Base-by-base conservation (phyloP, 129 eudicot genomes). In the Helichrysum umbraculigerum region DNA sequence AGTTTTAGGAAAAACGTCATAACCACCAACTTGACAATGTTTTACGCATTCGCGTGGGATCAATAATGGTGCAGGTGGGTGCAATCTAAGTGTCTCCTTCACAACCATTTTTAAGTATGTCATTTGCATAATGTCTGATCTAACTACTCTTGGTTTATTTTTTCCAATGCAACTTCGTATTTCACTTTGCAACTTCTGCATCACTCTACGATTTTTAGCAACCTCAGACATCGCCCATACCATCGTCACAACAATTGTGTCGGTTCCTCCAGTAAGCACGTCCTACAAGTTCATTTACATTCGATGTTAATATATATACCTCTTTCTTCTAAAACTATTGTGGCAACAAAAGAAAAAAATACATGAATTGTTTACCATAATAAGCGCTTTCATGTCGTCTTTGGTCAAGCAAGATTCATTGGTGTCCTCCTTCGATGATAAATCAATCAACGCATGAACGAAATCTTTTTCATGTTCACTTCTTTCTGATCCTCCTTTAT, bases 171-270 rank as follows among this genome's bases (percentile, higher is more conserved):
- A 5, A 21, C 15, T 9, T 71, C 87, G 47, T 3, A 86, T 77
- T 65, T 79, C 87, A 0, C 54, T 35, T 60, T 86, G 85, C 3
- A 74, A 64, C 61, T 83, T 83, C 33, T 57, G 25, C 81, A 80
- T 76, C 2, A 78, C 72, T 30, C 73, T 71, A 1, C 79, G 83
- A 21, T 77, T 80, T 64, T 19, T 80, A 33, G 51, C 66, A n/a
- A 83, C 68, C 74, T 83, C 87, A 9, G 81, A 14, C 83, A 83
- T 83, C 4, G 81, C 85, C 87, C 87, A 86, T 21, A 68, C 57
- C 2, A 77, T 41, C 5, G 82, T 72, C 29, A 63, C 37, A 0
- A 75, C 66, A 35, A 41, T 12, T 6, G 83, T 80, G 73, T 80
- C 85, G 0, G 66, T 34, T 44, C 76, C 85, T 5, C 81, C 90